Base-by-base conservation (phyloP, 192 early-diverging fungal genomes). In the Coemansia sp. region DNA sequence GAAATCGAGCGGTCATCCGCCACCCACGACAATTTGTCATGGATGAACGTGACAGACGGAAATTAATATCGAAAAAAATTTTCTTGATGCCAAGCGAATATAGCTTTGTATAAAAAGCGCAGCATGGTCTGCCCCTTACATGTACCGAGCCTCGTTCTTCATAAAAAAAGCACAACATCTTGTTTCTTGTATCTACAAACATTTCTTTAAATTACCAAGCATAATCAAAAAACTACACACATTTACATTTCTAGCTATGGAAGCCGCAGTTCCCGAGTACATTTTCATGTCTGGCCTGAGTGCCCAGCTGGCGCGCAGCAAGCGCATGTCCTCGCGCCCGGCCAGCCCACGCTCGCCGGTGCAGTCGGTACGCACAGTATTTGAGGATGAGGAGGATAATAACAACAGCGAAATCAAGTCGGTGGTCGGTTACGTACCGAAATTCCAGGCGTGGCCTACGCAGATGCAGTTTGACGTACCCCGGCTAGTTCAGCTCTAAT, bases 401-500 rank as follows among this genome's bases (percentile, higher is more conserved):
- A 33, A 47, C 9, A 42, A 49, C 46, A 27, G 24, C 34, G 76
- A 78, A 39, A 69, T 78, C 54, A 78, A 78, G 42, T 50, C 69
- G 0, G 62, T 78, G 11, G 39, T 78, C 15, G 69, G 76, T 44
- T 51, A 72, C 18, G 42, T 78, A 13, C 56, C 71, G 15, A 53
- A 66, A 14, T 66, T 62, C 58, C 61, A 66, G 9, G 66, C 69
- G 14, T 78, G 76, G 76, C 76, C 76, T 6, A 30, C 53, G 37
- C 69, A 63, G 48, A 66, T 72, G 66, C 68, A 69, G 62, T 69
- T 72, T 41, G 76, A 78, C 49, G 42, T 69, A 52, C 76, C 76
- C 23, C 76, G 76, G 42, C 43, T 78, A 23, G 59, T 78, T n/a
- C 51, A 63, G 55, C 59, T 78, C 14, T 78, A 71, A 39, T 38